Evolutionary conservation across 192 early-diverging fungal species (phyloP).

Genomic region (Lobosporangium transversale): DNA sequence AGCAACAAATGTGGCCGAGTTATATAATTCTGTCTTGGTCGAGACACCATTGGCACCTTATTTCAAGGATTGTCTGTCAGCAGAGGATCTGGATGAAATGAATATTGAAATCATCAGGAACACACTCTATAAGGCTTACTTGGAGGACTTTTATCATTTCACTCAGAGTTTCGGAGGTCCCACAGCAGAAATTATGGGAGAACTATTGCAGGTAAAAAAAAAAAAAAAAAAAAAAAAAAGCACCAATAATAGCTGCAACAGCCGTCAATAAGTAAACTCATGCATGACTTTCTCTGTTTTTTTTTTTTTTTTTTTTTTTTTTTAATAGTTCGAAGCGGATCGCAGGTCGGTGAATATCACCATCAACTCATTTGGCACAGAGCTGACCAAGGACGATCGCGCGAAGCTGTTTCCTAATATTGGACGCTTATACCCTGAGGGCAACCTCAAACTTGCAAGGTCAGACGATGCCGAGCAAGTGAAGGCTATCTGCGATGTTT

Average conservation of each 20-base stretch:
- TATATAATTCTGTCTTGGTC: constrained; percentile 96
- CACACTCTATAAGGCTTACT: constrained; percentile 97
- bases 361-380: constrained; percentile 98
- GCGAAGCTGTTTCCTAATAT: constrained; percentile 91
- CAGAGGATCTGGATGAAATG: constrained; percentile 98
- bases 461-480: constrained; percentile 97
- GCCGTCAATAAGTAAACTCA: too few species aligned
- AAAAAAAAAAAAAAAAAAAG: neutral
- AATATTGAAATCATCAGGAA: constrained; percentile 99
- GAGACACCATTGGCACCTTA: constrained; percentile 97
- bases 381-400: constrained; percentile 96
- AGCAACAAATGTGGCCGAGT: constrained; percentile 93
- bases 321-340: constrained; percentile 92
- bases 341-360: constrained; percentile 98
- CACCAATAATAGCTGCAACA: neutral
- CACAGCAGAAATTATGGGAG: constrained; percentile 93
- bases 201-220: constrained; percentile 79
- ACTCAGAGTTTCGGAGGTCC: constrained; percentile 75
- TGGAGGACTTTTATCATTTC: constrained; percentile 97
- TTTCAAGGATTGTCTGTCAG: constrained; percentile 96
- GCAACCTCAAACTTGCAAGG: constrained; percentile 79
- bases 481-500: constrained; percentile 81
- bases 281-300: too few species aligned
- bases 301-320: neutral
- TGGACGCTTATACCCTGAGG: constrained; percentile 94